Evolutionary conservation across 2,329 filamentous ascomycete genomes (phyloP).

Genomic region (Sphaerulina vaccinii): DNA sequence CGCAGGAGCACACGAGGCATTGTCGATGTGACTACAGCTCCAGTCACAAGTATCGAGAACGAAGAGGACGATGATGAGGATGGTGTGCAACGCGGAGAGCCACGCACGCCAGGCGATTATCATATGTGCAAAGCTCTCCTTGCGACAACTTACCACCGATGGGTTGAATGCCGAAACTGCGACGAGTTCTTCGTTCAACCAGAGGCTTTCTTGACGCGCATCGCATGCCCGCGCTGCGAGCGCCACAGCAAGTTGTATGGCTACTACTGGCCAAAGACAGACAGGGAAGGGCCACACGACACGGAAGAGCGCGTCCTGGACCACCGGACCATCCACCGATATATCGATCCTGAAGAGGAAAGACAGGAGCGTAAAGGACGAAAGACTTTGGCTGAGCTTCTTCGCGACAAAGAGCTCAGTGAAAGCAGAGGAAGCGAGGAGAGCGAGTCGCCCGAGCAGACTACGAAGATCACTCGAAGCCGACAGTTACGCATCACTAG

Average conservation of each 20-base stretch:
- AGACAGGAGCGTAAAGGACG: constrained; percentile 36
- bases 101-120: constrained; percentile 59
- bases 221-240: constrained; percentile 88
- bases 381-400: constrained; percentile 33
- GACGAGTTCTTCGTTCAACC: constrained; percentile 78
- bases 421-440: constrained; percentile 26
- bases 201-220: constrained; percentile 81
- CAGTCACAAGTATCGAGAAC: constrained; percentile 33
- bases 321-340: constrained; percentile 83
- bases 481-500: constrained; percentile 10
- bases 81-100: constrained; percentile 36
- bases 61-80: constrained; percentile 22
- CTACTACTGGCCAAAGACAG: constrained; percentile 93
- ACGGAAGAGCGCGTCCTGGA: constrained; percentile 70
- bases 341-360: constrained; percentile 59
- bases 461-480: constrained; percentile 11
- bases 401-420: constrained; percentile 30
- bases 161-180: constrained; percentile 89
- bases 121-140: constrained; percentile 75
- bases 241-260: constrained; percentile 95
- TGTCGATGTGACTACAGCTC: constrained; percentile 16
- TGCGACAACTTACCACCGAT: constrained; percentile 71
- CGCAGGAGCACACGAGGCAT: constrained; percentile 20
- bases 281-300: constrained; percentile 72
- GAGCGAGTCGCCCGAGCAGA: constrained; percentile 10